phyloP scores from a whole-genome alignment of 1,284 basidiomycete genomes.

The Fistulinella cinereoalba region DNA sequence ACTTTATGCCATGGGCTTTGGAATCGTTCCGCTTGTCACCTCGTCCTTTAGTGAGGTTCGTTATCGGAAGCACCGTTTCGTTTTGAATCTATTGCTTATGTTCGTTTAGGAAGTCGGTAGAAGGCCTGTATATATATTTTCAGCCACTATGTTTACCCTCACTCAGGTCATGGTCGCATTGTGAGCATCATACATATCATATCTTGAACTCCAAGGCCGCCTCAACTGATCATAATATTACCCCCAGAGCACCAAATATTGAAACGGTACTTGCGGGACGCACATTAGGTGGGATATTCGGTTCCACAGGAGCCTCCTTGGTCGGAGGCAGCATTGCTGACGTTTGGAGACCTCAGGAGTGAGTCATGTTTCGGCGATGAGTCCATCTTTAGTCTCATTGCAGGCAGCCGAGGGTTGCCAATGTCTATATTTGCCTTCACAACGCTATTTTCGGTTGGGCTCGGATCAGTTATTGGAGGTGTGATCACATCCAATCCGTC shows the following conservation, averaged over 20 bases:
- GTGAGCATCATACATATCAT: conserved; percentile 36
- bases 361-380: background rate
- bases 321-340: conserved; percentile 64
- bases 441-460: conserved; percentile 46
- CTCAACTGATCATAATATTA: background rate
- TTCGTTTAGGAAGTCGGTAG: conserved; percentile 43
- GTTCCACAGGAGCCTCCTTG: conserved; percentile 55
- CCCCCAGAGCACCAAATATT: conserved; percentile 31
- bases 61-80: background rate
- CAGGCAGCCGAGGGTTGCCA: conserved; percentile 49
- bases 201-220: too few relatives aligned
- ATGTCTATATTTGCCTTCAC: conserved; percentile 53
- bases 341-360: conserved; percentile 30
- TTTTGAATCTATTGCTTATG: conserved; percentile 34
- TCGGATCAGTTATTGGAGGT: conserved; percentile 53
- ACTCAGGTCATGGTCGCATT: conserved; percentile 39
- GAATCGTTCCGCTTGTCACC: conserved; percentile 43
- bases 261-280: conserved; percentile 19
- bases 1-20: conserved; percentile 46
- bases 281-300: conserved; percentile 24
- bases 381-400: background rate
- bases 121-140: conserved; percentile 44
- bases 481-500: conserved; percentile 51
- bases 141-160: conserved; percentile 38
- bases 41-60: conserved; percentile 46